Percentiles rank a stretch among this genome's conserved stretches.
These are phyloP conservation scores for Turritis glabra DNA, from an alignment of 345 rosid genomes.

Conservation along the genomic window DNA sequence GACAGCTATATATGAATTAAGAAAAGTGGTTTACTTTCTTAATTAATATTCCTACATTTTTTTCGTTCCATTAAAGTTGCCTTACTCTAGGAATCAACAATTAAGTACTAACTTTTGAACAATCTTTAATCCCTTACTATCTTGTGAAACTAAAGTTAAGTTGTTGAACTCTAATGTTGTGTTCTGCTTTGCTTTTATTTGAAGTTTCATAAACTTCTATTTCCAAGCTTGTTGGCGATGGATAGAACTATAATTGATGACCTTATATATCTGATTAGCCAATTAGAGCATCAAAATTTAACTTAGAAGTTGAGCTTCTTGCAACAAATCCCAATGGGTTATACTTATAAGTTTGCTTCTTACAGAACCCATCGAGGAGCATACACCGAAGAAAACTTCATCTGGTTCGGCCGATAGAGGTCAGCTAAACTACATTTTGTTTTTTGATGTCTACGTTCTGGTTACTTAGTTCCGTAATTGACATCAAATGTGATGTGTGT, in stretches of 20 bases:
- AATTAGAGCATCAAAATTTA: not conserved
- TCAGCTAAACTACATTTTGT: slow-evolving; percentile 22
- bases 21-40: slow-evolving; percentile 30
- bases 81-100: slow-evolving; percentile 6
- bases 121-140: not conserved
- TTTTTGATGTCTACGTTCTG: not conserved
- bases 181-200: not conserved
- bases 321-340: slow-evolving; percentile 31
- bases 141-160: not conserved
- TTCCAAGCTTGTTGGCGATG: not conserved
- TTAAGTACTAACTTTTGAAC: slow-evolving; percentile 8
- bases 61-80: slow-evolving; percentile 10
- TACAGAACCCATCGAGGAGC: slow-evolving; percentile 65
- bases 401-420: slow-evolving; percentile 77
- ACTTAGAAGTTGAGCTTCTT: slow-evolving; percentile 24
- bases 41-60: not conserved
- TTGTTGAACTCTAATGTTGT: slow-evolving; percentile 10
- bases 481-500: slow-evolving; percentile 1
- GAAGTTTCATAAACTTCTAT: not conserved
- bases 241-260: not conserved
- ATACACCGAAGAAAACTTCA: slow-evolving; percentile 54
- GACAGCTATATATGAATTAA: slow-evolving; percentile 32
- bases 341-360: slow-evolving; percentile 20
- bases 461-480: not conserved
- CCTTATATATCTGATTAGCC: not conserved